phyloP scores from a whole-genome alignment of 1,284 basidiomycete species.

The Rugosomyces carneus region DNA sequence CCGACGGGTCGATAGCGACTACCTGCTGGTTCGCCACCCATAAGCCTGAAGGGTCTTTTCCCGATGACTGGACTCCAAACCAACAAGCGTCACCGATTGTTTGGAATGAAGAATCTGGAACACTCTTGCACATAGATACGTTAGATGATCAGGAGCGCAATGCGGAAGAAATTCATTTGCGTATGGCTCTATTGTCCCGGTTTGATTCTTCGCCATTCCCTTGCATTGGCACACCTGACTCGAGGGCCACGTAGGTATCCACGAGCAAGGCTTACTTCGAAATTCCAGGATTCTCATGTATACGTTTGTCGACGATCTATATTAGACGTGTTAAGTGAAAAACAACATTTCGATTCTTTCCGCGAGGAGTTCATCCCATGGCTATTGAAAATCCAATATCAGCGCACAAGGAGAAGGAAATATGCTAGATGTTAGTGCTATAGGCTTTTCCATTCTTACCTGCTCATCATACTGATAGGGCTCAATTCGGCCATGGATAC shows the following conservation, averaged over 20 bases:
- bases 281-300: constrained; percentile 81
- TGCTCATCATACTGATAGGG: constrained; percentile 24
- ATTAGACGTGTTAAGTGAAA: constrained; percentile 67
- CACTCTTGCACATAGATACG: constrained; percentile 67
- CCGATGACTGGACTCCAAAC: constrained; percentile 60
- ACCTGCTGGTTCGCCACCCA: constrained; percentile 68
- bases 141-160: constrained; percentile 63
- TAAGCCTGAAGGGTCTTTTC: constrained; percentile 41
- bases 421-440: constrained; percentile 44
- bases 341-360: constrained; percentile 69
- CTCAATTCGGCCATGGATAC: constrained; percentile 35
- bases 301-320: constrained; percentile 79
- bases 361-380: constrained; percentile 86
- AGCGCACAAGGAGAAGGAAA: constrained; percentile 49
- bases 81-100: constrained; percentile 46
- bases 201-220: constrained; percentile 23
- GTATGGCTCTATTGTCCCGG: constrained; percentile 68
- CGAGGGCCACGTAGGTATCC: constrained; percentile 56
- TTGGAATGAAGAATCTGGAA: constrained; percentile 59
- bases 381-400: constrained; percentile 81
- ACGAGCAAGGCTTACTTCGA: constrained; percentile 62
- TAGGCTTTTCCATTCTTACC: background rate
- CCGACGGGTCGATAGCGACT: constrained; percentile 68
- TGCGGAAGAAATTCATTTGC: constrained; percentile 63
- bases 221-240: constrained; percentile 6